Conservation (phyloP, 306 rosid genomes). For the Heteromeles arbutifolia region DNA sequence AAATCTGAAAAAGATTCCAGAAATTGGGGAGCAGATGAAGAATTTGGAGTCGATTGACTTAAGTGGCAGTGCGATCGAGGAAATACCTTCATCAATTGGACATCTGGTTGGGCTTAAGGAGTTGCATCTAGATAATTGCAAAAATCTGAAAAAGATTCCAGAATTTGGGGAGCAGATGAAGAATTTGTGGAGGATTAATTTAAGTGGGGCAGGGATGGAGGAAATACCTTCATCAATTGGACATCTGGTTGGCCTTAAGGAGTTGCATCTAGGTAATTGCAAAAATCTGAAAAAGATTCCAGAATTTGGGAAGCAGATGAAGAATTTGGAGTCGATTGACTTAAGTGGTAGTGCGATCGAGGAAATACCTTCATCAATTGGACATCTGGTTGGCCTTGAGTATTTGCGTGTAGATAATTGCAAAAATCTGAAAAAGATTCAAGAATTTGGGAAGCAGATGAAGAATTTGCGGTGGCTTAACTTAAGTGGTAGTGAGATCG, state of each 20-base stretch:
- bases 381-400: no score
- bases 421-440: not conserved
- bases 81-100: no score
- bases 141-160: not conserved
- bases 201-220: no score
- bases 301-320: not conserved
- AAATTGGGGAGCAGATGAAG: no score
- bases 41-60: no score
- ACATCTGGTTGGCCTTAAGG: no score
- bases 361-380: no score
- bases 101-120: no score
- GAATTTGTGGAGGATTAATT: not conserved
- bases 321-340: fast-evolving
- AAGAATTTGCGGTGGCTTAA: not conserved
- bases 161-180: not conserved
- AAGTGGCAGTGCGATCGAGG: no score
- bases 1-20: no score
- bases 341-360: not conserved
- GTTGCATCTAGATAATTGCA: fast-evolving
- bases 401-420: fast-evolving
- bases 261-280: no score
- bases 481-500: not conserved
- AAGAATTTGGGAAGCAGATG: not conserved
- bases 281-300: not conserved
- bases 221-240: no score